Evolutionary conservation across 2,329 filamentous ascomycete genomes (phyloP), one percentile per base, ranked within the genome.

Genomic region (Tolypocladium tropicale): DNA sequence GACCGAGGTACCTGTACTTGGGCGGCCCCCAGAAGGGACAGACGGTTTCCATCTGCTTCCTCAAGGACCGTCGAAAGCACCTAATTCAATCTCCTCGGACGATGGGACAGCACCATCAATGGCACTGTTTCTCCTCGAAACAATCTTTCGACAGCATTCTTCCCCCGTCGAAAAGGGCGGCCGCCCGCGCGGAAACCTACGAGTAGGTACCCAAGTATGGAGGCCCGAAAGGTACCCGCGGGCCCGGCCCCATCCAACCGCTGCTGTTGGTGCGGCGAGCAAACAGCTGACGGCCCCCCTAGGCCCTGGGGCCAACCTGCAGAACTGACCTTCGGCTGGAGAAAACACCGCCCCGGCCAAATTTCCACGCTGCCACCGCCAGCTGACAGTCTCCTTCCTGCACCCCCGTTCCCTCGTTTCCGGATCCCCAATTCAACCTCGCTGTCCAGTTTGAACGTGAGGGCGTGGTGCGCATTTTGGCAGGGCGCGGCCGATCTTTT

Each of bases 381-480:
- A 54, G 30, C 52, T 56, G 33, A 34, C 51, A 53, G 52, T 30
- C 36, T 41, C 52, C 51, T 43, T 39, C 55, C 32, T 18, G 33
- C 54, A 48, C 37, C 53, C 43, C 50, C 57, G 30, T 58, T 49
- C 54, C 41, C 46, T 54, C 50, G 48, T 53, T 55, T 57, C 52
- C 50, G 55, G 55, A 46, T 56, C 53, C 53, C 53, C 54, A n/a
- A 51, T 56, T 56, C 58, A 49, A 32, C 58, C 59, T 54, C 56
- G 56, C 57, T 57, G 54, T 57, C 56, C 43, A 48, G 55, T 56
- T 61, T 54, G 58, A 60, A 56, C 57, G 52, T 58, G 57, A 55
- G 46, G 57, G 56, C 51, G 60, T 61, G 56, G 60, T 62, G 60
- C 56, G 58, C 58, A 58, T 60, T 57, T 49, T 55, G 55, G 52